Percentiles rank a stretch among this genome's conserved stretches.
Evolutionary conservation across 2,329 filamentous ascomycete genomes (phyloP).

Genomic region (Cladosporium colombiae): DNA sequence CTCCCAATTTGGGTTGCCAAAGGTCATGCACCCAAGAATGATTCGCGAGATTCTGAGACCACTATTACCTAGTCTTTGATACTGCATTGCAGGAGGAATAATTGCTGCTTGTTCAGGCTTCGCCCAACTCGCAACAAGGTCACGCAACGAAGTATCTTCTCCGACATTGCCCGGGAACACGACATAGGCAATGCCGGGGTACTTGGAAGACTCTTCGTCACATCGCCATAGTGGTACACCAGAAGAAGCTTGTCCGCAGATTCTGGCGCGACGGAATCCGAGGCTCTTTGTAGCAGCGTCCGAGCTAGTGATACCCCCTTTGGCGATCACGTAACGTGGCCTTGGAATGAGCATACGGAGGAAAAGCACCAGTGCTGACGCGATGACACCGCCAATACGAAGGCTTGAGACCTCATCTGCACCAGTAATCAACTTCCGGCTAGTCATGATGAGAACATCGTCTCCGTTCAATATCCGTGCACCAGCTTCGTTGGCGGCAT

Average conservation of each 20-base stretch:
- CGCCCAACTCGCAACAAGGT: slow-evolving; percentile 47
- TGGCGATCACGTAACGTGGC: slow-evolving; percentile 60
- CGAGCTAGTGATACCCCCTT: slow-evolving; percentile 61
- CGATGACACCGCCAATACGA: slow-evolving; percentile 57
- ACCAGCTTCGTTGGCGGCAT: slow-evolving; percentile 39
- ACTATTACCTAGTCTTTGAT: slow-evolving; percentile 38
- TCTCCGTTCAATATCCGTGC: slow-evolving; percentile 44
- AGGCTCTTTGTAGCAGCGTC: slow-evolving; percentile 61
- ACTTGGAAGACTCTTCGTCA: slow-evolving; percentile 54
- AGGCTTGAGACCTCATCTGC: slow-evolving; percentile 53
- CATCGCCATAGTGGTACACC: slow-evolving; percentile 62
- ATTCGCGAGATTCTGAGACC: slow-evolving; percentile 45
- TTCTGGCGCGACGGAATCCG: slow-evolving; percentile 54
- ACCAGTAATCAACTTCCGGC: slow-evolving; percentile 53
- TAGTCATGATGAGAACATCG: slow-evolving; percentile 63
- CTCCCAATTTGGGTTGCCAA: slow-evolving; percentile 29
- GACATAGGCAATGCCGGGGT: slow-evolving; percentile 56
- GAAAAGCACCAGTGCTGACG: slow-evolving; percentile 54
- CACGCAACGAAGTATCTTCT: slow-evolving; percentile 48
- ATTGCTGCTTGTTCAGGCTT: not conserved
- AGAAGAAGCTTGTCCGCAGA: slow-evolving; percentile 59
- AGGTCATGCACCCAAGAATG: slow-evolving; percentile 33
- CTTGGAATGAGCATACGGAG: slow-evolving; percentile 49
- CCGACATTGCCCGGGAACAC: slow-evolving; percentile 63
- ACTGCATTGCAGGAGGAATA: slow-evolving; percentile 22